Base-by-base conservation (phyloP, 371 early-diverging fungal species). In the Vittaforma corneae region DNA sequence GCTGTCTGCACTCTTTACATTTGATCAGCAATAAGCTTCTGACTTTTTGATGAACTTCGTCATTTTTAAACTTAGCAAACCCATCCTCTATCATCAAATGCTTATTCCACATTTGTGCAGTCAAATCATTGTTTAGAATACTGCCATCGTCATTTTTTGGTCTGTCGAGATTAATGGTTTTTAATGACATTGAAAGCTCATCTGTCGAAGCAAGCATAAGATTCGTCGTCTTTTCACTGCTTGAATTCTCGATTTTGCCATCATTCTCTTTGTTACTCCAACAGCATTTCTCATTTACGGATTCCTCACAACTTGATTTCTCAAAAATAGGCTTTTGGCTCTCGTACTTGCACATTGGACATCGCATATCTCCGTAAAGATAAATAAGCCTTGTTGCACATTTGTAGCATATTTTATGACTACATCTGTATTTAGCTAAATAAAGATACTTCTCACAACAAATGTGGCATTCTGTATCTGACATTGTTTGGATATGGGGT, bases 381-480 rank as follows among this genome's bases (percentile, higher is more conserved):
- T 47, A 60, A 38, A 74, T 33, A 18, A 74, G 38, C 32, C 67
- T 61, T 2, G 32, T 28, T 28, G 65, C 64, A 50, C 75, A 74
- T 38, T 11, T 1, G 14, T 66, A 32, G 61, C 75, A 74, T 28
- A 74, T 26, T 6, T 5, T 60, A 40, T 74, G 75, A 32, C 42
- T 34, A 45, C 75, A 74, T 32, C 46, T 32, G 37, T 67, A 74
- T 53, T 45, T 46, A 34, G 74, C 68, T 29, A 54, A 22, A 14
- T 38, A 6, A 11, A 52, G 11, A 24, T 26, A 28, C 9, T 44
- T 14, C 0, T 20, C 28, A 5, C 54, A 57, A 40, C 75, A 74
- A 29, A 74, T 65, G n/a, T 46, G 28, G 38, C 75, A 74, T 18
- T 71, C 60, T n/a, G n/a, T n/a, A n/a, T n/a, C n/a, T n/a, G n/a